phyloP scores from a whole-genome alignment of 129 eudicot genomes.

The Artemisia tridentata region DNA sequence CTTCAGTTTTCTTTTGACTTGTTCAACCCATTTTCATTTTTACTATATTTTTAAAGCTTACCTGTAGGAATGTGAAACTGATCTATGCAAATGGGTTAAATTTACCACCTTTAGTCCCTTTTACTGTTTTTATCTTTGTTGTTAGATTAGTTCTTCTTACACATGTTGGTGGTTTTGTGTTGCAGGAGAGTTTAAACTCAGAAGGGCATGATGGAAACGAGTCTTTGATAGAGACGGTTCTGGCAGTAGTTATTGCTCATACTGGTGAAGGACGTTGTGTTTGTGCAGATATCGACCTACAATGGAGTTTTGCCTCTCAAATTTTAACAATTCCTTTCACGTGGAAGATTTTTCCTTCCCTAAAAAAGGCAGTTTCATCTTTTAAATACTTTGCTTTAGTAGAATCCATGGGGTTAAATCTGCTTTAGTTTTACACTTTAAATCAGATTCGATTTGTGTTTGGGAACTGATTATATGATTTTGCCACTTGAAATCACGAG shows the following conservation, averaged over 20 bases:
- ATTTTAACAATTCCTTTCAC: conserved; percentile 75
- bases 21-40: conserved; percentile 1
- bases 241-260: conserved; percentile 59
- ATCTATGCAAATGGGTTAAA: conserved; percentile 1
- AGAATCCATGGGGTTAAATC: background rate
- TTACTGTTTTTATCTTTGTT: background rate
- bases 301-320: conserved; percentile 66
- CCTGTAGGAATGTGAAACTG: background rate
- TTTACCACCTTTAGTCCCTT: background rate
- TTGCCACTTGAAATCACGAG: background rate
- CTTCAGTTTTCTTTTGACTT: background rate
- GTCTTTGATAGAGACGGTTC: conserved; percentile 62
- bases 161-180: conserved; percentile 19
- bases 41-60: background rate
- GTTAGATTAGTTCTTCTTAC: conserved; percentile 13
- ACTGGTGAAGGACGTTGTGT: conserved; percentile 63
- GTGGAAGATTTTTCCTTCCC: conserved; percentile 68
- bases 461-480: background rate
- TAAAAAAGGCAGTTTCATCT: conserved; percentile 60
- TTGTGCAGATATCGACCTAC: conserved; percentile 58
- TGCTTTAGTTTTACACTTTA: conserved; percentile 13
- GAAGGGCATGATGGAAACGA: conserved; percentile 38
- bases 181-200: conserved; percentile 45
- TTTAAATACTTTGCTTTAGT: conserved; percentile 5
- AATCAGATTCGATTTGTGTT: too few species aligned